phyloP scores from a whole-genome alignment of 306 rosid species.

The Hippophae rhamnoides region DNA sequence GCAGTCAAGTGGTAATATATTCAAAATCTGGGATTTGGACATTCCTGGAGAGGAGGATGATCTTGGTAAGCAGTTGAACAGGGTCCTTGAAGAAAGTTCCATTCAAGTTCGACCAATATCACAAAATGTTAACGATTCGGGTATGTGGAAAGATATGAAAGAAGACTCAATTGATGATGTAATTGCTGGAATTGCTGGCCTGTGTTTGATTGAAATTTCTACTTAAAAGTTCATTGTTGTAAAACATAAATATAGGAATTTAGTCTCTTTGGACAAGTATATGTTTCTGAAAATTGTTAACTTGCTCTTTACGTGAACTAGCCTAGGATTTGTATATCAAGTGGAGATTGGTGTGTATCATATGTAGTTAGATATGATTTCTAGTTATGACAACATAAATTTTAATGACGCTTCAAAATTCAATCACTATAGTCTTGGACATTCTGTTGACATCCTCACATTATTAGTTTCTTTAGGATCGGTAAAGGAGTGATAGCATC shows the following conservation, averaged over 20 bases:
- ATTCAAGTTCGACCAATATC: slow-evolving; percentile 20
- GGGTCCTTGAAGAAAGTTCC: slow-evolving; percentile 32
- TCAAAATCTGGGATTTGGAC: slow-evolving; percentile 67
- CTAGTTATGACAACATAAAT: too few relatives aligned
- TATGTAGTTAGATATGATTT: too few relatives aligned
- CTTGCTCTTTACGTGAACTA: background rate
- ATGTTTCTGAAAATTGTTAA: background rate
- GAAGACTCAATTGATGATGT: slow-evolving; percentile 32
- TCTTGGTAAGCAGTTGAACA: slow-evolving; percentile 43
- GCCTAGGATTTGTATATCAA: background rate
- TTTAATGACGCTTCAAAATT: too few relatives aligned
- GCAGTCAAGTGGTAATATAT: slow-evolving; percentile 36
- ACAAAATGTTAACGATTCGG: slow-evolving; percentile 19
- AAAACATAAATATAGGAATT: background rate
- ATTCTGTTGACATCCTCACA: too few relatives aligned
- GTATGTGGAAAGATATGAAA: slow-evolving; percentile 20
- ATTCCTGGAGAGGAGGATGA: slow-evolving; percentile 53
- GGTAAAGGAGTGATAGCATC: too few relatives aligned
- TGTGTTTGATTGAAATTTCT: slow-evolving; percentile 31
- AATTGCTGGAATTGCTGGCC: slow-evolving; percentile 34
- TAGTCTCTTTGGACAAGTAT: background rate
- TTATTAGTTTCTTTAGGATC: too few relatives aligned
- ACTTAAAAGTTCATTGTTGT: slow-evolving; percentile 1
- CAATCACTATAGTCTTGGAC: too few relatives aligned
- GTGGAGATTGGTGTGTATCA: too few relatives aligned